phyloP scores from a whole-genome alignment of 352 stramenopile species.

The Pythium sukuiense region DNA sequence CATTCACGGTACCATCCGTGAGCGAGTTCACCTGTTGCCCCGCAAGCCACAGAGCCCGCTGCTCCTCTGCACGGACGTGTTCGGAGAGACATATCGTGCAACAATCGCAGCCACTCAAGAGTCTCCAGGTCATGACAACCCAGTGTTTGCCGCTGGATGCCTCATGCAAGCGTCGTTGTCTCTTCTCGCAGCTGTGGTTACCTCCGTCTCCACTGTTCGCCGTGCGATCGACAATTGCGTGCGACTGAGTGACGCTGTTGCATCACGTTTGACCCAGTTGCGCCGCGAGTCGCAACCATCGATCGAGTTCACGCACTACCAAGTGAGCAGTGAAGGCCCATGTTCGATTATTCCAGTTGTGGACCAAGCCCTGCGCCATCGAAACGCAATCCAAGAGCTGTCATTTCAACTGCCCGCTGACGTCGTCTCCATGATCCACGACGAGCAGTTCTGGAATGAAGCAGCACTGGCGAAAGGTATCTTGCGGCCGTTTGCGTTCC shows the following conservation, averaged over 20 bases:
- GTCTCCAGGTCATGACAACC: neutral
- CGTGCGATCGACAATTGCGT: conserved; percentile 11
- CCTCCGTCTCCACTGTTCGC: neutral
- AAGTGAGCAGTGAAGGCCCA: neutral
- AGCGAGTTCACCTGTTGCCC: conserved; percentile 18
- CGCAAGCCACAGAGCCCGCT: conserved; percentile 22
- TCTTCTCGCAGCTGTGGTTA: conserved; percentile 8
- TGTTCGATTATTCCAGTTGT: conserved; percentile 8
- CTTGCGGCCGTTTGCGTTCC: conserved; percentile 29
- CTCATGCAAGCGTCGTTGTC: conserved; percentile 32
- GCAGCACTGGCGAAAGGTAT: conserved; percentile 18
- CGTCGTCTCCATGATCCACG: neutral
- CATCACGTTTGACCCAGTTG: neutral
- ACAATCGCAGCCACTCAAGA: neutral
- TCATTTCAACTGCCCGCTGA: neutral
- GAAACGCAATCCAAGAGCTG: neutral
- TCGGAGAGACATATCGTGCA: conserved; percentile 14
- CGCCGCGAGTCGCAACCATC: neutral
- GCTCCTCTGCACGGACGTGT: conserved; percentile 37
- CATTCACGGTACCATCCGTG: conserved; percentile 13
- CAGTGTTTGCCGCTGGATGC: conserved; percentile 26
- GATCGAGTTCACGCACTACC: neutral
- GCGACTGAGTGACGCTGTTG: conserved; percentile 6
- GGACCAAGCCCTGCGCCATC: neutral
- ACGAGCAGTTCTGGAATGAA: conserved; percentile 35